phyloP scores from a whole-genome alignment of 2,329 filamentous ascomycete species.

The Talaromyces marneffei region DNA sequence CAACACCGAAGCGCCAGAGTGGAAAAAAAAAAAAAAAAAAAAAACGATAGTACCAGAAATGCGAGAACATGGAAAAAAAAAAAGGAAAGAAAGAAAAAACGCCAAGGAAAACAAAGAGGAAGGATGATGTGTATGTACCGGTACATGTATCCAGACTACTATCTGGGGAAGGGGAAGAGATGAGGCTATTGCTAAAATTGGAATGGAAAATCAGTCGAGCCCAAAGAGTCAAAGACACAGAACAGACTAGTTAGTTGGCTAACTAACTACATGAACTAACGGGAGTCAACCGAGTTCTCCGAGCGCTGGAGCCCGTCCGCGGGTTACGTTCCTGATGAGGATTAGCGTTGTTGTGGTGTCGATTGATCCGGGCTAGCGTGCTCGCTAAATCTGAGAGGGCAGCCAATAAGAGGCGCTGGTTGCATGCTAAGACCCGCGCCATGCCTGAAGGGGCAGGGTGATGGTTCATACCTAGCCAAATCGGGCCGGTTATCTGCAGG shows the following conservation, averaged over 20 bases:
- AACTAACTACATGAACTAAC: not conserved
- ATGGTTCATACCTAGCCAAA: not conserved
- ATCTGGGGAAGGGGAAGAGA: not conserved
- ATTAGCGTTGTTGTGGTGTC: not conserved
- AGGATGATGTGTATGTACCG: not conserved
- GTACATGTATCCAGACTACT: too few species aligned
- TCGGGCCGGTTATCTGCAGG: not conserved
- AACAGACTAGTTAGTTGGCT: too few species aligned
- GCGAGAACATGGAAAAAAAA: not conserved
- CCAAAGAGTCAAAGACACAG: too few species aligned
- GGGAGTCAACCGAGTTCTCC: conserved; percentile 3
- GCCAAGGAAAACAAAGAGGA: not conserved
- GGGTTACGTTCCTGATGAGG: not conserved
- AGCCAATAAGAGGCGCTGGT: not conserved
- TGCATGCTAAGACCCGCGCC: not conserved
- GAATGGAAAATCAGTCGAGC: not conserved
- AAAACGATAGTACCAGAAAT: not conserved
- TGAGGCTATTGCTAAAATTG: not conserved
- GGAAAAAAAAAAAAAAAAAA: not conserved
- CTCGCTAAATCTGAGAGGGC: not conserved
- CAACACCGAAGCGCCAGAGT: not conserved
- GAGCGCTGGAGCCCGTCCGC: not conserved
- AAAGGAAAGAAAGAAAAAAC: not conserved
- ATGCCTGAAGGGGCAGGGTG: not conserved
- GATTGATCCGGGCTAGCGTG: not conserved